Conservation (phyloP, 768 basidiomycete species). For the Suillus spraguei region DNA sequence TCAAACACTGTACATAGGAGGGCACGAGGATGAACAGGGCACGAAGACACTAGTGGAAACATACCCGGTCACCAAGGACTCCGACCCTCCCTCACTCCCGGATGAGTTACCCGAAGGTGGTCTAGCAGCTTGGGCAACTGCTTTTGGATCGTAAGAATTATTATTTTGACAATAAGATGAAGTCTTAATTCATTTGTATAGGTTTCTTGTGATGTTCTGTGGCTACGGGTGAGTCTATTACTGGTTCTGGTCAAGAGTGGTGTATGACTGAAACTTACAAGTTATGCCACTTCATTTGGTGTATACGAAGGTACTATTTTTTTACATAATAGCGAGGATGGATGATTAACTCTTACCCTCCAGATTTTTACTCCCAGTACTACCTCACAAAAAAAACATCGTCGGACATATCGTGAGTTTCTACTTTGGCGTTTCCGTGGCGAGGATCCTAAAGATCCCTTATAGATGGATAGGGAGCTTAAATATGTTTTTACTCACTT, state of each 20-base stretch:
- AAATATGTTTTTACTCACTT: slow-evolving; percentile 42
- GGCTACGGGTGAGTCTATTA: slow-evolving; percentile 31
- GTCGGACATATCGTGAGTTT: slow-evolving; percentile 39
- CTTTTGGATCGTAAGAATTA: slow-evolving; percentile 27
- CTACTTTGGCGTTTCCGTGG: not conserved
- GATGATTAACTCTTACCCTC: not conserved
- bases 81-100: not conserved
- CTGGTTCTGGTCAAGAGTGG: not conserved
- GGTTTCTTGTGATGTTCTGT: slow-evolving; percentile 34
- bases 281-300: slow-evolving; percentile 39
- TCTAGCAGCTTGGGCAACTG: slow-evolving; percentile 25
- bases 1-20: not conserved
- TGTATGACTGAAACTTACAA: slow-evolving; percentile 12
- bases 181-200: slow-evolving; percentile 13
- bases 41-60: not conserved
- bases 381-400: slow-evolving; percentile 37
- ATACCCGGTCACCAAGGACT: too few relatives aligned
- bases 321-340: not conserved
- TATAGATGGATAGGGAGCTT: slow-evolving; percentile 49
- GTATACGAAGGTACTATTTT: slow-evolving; percentile 39
- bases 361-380: slow-evolving; percentile 41
- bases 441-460: not conserved
- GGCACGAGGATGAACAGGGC: not conserved
- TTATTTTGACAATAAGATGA: not conserved
- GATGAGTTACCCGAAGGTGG: slow-evolving; percentile 32